phyloP scores from a whole-genome alignment of 2,329 filamentous ascomycete species.

The Metarhizium album region DNA sequence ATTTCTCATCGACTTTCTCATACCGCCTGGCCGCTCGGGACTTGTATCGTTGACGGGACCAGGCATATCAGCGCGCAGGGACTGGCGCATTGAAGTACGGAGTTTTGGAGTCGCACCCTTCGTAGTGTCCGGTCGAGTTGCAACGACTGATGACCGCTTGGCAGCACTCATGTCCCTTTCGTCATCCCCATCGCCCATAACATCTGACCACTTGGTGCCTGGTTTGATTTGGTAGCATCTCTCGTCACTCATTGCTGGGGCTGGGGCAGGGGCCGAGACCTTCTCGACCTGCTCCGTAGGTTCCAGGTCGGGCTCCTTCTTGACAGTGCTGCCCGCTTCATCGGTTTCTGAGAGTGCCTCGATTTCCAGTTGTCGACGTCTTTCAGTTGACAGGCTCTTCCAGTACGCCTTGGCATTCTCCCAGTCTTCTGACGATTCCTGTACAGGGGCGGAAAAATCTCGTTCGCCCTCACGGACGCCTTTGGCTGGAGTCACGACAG shows the following conservation, averaged over 20 bases:
- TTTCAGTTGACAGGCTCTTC: constrained; percentile 52
- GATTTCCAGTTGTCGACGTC: constrained; percentile 49
- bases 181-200: constrained; percentile 7
- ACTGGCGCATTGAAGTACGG: constrained; percentile 38
- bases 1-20: constrained; percentile 25
- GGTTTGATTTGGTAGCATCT: constrained; percentile 30
- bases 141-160: constrained; percentile 3
- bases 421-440: constrained; percentile 41
- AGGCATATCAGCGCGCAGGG: constrained; percentile 30
- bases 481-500: not conserved
- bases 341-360: constrained; percentile 45
- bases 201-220: constrained; percentile 18
- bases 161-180: not conserved
- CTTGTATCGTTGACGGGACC: constrained; percentile 6
- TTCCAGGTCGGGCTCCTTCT: constrained; percentile 14
- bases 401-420: constrained; percentile 59
- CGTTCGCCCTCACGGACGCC: not conserved
- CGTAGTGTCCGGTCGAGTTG: not conserved
- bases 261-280: constrained; percentile 1
- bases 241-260: constrained; percentile 8
- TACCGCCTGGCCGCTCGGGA: constrained; percentile 11
- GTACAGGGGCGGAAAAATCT: not conserved
- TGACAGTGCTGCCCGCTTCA: constrained; percentile 29
- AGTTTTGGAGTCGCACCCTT: constrained; percentile 20
- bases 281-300: constrained; percentile 25